A percentile compares a stretch with the other conserved stretches of the same genome.
Conservation (phyloP, 2,329 filamentous ascomycete genomes). For the Bretziella fagacearum region DNA sequence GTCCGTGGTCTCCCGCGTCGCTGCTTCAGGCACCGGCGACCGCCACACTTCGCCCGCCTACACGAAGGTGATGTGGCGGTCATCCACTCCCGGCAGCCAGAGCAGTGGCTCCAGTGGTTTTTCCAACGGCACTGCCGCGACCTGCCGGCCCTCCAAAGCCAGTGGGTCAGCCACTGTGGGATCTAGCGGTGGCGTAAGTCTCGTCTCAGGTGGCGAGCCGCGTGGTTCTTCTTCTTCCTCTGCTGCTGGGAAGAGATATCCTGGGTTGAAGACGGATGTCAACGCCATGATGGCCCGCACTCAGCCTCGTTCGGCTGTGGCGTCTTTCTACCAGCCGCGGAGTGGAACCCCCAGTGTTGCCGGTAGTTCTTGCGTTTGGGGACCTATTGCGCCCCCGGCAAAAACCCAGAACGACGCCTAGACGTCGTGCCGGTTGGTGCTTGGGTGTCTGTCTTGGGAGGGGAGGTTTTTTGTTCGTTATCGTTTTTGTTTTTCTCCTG, state of each 20-base stretch:
- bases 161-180: neutral
- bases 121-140: neutral
- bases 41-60: slow-evolving; percentile 6
- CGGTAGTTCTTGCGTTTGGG: slow-evolving; percentile 18
- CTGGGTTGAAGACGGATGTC: too few species aligned
- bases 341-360: neutral
- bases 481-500: neutral
- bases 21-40: neutral
- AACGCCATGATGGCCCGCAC: neutral
- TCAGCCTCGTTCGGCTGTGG: neutral
- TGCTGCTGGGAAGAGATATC: too few species aligned
- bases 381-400: slow-evolving; percentile 19
- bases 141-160: neutral
- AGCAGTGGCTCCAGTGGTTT: neutral
- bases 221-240: neutral
- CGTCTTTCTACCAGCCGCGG: neutral
- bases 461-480: neutral
- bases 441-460: neutral
- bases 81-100: neutral
- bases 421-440: neutral
- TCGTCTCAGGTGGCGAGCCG: neutral
- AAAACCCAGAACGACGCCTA: slow-evolving; percentile 18
- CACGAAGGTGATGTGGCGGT: neutral
- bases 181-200: neutral
- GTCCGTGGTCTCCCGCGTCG: neutral